Percentiles rank a stretch among this genome's conserved stretches.
Evolutionary conservation across 106 monocot genomes (phyloP).

Genomic region (Gastrodia elata): DNA sequence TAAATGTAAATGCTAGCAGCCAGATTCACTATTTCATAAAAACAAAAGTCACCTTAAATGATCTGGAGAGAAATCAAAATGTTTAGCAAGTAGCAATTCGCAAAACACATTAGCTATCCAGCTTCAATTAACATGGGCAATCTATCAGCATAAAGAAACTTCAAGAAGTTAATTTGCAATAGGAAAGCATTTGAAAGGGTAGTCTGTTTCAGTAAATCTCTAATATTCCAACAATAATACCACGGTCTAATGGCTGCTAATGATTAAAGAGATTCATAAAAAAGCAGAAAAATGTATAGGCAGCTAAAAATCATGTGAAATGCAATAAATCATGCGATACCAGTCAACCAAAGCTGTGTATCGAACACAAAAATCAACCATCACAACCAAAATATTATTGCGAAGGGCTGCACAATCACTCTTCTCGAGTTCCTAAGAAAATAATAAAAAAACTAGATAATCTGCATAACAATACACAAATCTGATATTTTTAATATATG

Average conservation of each 20-base stretch:
- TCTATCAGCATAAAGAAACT: not conserved
- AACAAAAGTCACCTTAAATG: not conserved
- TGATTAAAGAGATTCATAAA: not conserved
- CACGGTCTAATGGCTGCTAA: not conserved
- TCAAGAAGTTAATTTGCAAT: not conserved
- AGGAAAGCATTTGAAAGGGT: not conserved
- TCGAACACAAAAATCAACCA: constrained; percentile 92
- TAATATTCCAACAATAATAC: not conserved
- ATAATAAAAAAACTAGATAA: constrained; percentile 5
- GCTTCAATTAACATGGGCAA: not conserved
- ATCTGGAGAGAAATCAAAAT: not conserved
- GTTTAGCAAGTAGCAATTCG: not conserved
- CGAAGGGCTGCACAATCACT: constrained; percentile 71
- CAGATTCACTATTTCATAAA: not conserved
- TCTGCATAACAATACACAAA: constrained; percentile 7
- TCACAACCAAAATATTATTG: constrained; percentile 84
- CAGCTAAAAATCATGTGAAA: not conserved
- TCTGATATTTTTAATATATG: not conserved
- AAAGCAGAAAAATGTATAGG: not conserved
- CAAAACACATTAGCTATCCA: too few relatives aligned
- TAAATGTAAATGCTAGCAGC: too few relatives aligned
- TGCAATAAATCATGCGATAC: constrained; percentile 23
- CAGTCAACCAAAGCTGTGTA: constrained; percentile 96
- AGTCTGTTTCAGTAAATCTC: not conserved
- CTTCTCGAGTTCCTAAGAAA: constrained; percentile 80